Conservation (phyloP, 257 asterid genomes). For the Nicotiana undulata region DNA sequence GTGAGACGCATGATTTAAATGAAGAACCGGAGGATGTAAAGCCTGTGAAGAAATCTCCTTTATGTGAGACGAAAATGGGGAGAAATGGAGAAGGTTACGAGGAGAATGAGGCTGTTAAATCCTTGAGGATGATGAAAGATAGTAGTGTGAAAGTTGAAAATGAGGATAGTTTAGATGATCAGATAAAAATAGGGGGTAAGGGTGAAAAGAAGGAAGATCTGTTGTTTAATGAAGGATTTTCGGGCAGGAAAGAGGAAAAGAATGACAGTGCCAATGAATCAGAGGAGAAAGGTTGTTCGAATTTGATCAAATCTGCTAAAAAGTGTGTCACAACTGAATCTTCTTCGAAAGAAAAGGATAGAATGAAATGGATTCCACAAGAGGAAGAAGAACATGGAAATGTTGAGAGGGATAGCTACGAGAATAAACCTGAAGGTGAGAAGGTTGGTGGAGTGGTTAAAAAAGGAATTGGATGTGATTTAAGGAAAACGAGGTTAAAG, state of each 20-base stretch:
- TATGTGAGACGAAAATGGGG: neutral
- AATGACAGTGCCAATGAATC: neutral
- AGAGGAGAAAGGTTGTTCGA: neutral
- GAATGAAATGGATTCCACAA: neutral
- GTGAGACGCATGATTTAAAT: neutral
- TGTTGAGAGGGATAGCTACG: neutral
- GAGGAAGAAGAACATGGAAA: neutral
- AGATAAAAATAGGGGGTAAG: neutral
- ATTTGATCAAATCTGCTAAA: neutral
- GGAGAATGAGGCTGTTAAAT: conserved; percentile 5
- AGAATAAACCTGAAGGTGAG: neutral
- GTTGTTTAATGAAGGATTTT: conserved; percentile 3
- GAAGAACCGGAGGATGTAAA: neutral
- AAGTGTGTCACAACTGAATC: neutral
- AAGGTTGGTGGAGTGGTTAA: neutral
- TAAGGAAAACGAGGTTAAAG: conserved; percentile 1
- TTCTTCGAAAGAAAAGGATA: neutral
- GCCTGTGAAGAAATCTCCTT: neutral
- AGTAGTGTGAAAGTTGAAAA: neutral
- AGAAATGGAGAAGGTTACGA: neutral
- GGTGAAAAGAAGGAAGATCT: neutral
- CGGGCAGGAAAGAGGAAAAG: neutral
- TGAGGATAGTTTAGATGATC: neutral
- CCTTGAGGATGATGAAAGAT: neutral
- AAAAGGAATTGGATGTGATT: neutral